phyloP scores from a whole-genome alignment of 768 basidiomycete species.

The Daedalea quercina region DNA sequence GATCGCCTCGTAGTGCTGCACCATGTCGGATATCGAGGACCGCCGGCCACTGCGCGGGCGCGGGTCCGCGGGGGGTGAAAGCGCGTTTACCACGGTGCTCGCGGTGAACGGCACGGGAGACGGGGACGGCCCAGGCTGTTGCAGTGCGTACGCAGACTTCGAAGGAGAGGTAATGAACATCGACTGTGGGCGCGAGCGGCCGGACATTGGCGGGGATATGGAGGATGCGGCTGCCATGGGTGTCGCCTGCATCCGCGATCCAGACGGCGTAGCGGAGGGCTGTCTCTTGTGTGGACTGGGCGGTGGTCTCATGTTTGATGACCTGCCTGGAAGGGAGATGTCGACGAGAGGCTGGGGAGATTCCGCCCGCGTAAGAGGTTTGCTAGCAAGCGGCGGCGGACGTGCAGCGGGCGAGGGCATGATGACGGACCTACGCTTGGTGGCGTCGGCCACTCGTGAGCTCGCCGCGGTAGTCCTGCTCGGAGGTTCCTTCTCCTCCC shows the following conservation, averaged over 20 bases:
- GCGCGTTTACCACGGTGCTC: constrained; percentile 9
- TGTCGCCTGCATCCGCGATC: constrained; percentile 12
- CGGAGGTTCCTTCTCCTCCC: constrained; percentile 8
- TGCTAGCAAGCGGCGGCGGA: constrained; percentile 8
- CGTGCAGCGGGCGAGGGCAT: constrained; percentile 17
- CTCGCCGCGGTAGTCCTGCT: neutral
- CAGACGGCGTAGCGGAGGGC: constrained; percentile 13
- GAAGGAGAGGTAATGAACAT: constrained; percentile 54
- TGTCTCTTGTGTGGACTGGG: constrained; percentile 25
- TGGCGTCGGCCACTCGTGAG: neutral
- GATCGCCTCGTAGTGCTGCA: constrained; percentile 74
- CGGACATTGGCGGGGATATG: constrained; percentile 18
- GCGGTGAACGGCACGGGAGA: constrained; percentile 26
- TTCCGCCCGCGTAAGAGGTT: constrained; percentile 6
- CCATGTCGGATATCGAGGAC: constrained; percentile 83
- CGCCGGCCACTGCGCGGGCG: constrained; percentile 44
- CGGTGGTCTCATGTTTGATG: constrained; percentile 9
- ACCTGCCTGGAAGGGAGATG: neutral
- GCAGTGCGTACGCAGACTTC: constrained; percentile 35
- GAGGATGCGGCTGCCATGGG: constrained; percentile 22
- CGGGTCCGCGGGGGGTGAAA: constrained; percentile 41
- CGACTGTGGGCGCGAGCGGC: constrained; percentile 71
- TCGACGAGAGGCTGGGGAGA: constrained; percentile 13
- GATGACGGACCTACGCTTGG: constrained; percentile 15
- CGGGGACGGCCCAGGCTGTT: constrained; percentile 21